Conservation (phyloP, 2,329 filamentous ascomycete genomes). For the Beauveria scarabaeidicola region DNA sequence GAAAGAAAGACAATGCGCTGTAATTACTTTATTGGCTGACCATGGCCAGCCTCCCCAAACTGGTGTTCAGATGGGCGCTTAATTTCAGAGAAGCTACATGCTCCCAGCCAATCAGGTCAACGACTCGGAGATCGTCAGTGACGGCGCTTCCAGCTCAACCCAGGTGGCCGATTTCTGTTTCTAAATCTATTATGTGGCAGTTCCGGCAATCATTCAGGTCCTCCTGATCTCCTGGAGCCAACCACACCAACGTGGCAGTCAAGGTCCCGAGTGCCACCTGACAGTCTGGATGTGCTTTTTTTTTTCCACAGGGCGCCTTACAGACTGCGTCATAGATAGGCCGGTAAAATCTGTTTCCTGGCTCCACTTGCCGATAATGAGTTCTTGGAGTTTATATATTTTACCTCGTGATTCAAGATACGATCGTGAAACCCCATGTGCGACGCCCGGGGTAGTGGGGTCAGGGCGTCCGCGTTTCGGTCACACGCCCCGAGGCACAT, state of each 20-base stretch:
- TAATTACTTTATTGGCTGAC: not conserved
- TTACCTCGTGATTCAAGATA: not conserved
- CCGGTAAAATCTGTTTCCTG: not conserved
- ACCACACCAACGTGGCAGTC: not conserved
- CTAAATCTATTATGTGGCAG: not conserved
- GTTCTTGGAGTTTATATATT: not conserved
- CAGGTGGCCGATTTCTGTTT: not conserved
- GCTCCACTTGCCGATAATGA: not conserved
- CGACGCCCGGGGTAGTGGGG: not conserved
- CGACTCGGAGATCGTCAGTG: not conserved
- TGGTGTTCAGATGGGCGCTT: conserved; percentile 4
- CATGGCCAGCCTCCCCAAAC: not conserved
- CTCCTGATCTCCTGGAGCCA: not conserved
- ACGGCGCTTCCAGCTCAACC: conserved; percentile 3
- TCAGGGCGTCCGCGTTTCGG: not conserved
- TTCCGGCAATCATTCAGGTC: not conserved
- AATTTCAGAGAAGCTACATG: not conserved
- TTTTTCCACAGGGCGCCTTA: too few species aligned
- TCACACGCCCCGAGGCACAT: not conserved
- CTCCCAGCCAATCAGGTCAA: not conserved
- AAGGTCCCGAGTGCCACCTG: not conserved
- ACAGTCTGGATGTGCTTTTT: too few species aligned
- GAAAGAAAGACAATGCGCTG: not conserved
- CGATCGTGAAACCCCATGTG: conserved; percentile 7
- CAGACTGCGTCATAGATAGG: not conserved